phyloP scores from a whole-genome alignment of 148 eudicot species.

The Polygonum maritimum region DNA sequence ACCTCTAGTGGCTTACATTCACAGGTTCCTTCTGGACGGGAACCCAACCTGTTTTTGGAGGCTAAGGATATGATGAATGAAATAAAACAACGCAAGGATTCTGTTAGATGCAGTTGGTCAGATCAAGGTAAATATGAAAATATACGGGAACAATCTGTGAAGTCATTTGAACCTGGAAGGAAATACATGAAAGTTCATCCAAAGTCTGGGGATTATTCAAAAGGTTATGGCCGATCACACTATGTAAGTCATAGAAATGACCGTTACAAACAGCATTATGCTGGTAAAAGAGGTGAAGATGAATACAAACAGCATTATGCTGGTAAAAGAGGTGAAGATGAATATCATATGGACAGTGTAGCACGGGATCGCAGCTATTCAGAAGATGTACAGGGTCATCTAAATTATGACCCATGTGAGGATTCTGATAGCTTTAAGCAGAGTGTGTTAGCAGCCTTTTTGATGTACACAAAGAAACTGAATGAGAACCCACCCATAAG shows the following conservation, averaged over 20 bases:
- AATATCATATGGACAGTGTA: conserved; percentile 6
- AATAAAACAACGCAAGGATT: conserved; percentile 16
- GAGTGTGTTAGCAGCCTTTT: conserved; percentile 20
- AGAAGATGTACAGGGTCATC: conserved; percentile 11
- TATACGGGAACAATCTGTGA: conserved; percentile 14
- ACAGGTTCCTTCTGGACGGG: conserved; percentile 17
- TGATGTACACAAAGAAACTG: conserved; percentile 29
- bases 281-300: conserved; percentile 21
- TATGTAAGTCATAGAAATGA: conserved; percentile 15
- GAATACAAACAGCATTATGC: conserved; percentile 20
- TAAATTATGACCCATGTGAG: conserved; percentile 18
- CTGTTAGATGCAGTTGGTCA: conserved; percentile 13
- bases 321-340: conserved; percentile 22
- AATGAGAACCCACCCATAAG: conserved; percentile 27
- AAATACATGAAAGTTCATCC: conserved; percentile 17
- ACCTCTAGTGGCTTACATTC: conserved; percentile 14
- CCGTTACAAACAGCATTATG: conserved; percentile 19
- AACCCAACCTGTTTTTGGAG: conserved; percentile 18
- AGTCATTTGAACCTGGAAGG: conserved; percentile 16
- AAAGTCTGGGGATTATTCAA: conserved; percentile 19
- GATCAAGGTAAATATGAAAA: conserved; percentile 15
- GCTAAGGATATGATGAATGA: conserved; percentile 13
- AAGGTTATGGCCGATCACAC: conserved; percentile 11
- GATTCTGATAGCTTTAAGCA: conserved; percentile 35
- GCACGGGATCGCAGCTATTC: conserved; percentile 9